phyloP scores from a whole-genome alignment of 1,139 yeast species.

The Candida tropicalis region DNA sequence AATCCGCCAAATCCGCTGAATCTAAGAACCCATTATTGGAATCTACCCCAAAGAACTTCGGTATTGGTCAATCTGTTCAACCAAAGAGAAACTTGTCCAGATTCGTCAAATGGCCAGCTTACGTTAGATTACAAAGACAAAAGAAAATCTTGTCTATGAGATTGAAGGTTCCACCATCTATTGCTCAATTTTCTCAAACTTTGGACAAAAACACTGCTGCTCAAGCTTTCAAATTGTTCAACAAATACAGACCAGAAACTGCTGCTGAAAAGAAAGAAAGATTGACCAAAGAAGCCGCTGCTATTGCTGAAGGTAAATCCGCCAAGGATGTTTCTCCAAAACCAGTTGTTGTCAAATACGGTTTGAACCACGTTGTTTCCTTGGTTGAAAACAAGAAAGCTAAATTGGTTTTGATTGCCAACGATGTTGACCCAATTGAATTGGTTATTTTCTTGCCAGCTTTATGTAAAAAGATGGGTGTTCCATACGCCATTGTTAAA shows the following conservation, averaged over 20 bases:
- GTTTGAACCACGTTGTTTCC: conserved; percentile 97
- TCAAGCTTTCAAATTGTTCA: conserved; percentile 92
- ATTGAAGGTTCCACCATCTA: conserved; percentile 98
- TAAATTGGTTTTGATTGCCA: conserved; percentile 92
- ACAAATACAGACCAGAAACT: conserved; percentile 99
- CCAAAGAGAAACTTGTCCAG: conserved; percentile 96
- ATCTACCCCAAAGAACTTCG: conserved; percentile 89
- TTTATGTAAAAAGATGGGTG: conserved; percentile 98
- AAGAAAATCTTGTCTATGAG: conserved; percentile 92
- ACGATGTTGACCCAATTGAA: conserved; percentile 99
- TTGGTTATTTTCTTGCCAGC: conserved; percentile 96
- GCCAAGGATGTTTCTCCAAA: conserved; percentile 94
- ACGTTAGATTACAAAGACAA: conserved; percentile 89
- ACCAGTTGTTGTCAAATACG: conserved; percentile 95
- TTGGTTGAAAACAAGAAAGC: conserved; percentile 98
- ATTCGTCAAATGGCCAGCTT: conserved; percentile 98
- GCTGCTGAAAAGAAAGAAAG: conserved; percentile 97
- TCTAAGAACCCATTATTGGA: conserved; percentile 52
- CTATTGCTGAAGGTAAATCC: conserved; percentile 96
- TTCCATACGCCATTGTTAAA: conserved; percentile 97
- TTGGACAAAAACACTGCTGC: conserved; percentile 98
- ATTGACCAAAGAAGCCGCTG: conserved; percentile 98
- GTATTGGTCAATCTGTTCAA: conserved; percentile 93
- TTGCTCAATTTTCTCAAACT: conserved; percentile 92
- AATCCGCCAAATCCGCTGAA: conserved; percentile 28